Conservation (phyloP, 2,329 filamentous ascomycete genomes). For the Fusarium beomiforme region DNA sequence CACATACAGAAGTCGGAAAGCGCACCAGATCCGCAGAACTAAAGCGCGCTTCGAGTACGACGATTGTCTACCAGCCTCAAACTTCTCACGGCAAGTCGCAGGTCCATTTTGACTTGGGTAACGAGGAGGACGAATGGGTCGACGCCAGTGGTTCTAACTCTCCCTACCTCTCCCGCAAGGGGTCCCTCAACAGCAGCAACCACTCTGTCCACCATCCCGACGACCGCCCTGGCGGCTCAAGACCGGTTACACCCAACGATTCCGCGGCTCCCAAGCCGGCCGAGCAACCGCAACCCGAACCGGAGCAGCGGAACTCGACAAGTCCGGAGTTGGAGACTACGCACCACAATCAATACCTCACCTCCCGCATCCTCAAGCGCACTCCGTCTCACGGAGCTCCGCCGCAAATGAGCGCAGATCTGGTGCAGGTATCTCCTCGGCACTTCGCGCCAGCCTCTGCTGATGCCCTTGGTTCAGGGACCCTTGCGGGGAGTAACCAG, state of each 20-base stretch:
- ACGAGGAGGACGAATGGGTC: constrained; percentile 71
- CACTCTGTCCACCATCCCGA: constrained; percentile 52
- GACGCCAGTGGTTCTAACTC: constrained; percentile 73
- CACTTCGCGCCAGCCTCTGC: constrained; percentile 48
- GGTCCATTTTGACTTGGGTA: constrained; percentile 72
- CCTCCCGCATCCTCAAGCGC: constrained; percentile 73
- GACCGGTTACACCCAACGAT: constrained; percentile 49
- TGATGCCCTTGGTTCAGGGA: constrained; percentile 40
- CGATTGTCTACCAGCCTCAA: constrained; percentile 57
- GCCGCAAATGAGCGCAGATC: constrained; percentile 71
- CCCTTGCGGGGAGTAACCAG: constrained; percentile 49
- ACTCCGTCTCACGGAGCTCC: constrained; percentile 69
- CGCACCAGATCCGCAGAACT: constrained; percentile 67
- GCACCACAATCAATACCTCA: constrained; percentile 72
- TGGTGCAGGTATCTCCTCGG: constrained; percentile 53
- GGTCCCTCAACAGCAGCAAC: constrained; percentile 61
- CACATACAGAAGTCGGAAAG: constrained; percentile 50
- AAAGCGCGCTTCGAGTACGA: constrained; percentile 63
- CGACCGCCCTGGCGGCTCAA: constrained; percentile 52
- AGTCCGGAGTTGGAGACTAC: constrained; percentile 54
- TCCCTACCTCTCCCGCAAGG: constrained; percentile 60
- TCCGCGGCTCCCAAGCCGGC: constrained; percentile 16
- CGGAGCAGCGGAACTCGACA: constrained; percentile 26
- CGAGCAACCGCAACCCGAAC: constrained; percentile 18
- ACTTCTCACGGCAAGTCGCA: constrained; percentile 57